Evolutionary conservation across 495 filamentous ascomycete genomes (phyloP), one percentile per base, ranked within the genome.

Genomic region (Xylaria scruposa): DNA sequence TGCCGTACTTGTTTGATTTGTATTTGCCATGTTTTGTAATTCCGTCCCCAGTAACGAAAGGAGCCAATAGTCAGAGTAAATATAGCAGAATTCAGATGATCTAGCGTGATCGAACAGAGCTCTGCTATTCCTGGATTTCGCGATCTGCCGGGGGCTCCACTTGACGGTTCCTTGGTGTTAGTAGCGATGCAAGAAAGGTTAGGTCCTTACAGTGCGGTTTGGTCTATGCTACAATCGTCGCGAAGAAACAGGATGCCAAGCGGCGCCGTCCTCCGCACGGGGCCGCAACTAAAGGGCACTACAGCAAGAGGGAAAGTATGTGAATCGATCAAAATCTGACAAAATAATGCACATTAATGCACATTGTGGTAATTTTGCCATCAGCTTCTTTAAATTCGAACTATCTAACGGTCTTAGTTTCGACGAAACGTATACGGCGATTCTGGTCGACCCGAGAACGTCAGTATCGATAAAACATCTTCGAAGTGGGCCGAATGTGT

Each of bases 71-170:
- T 7, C 19, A 61, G 63, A 40, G 31, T 19, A 67, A 54, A 67
- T 67, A 67, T 67, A 67, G 49, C 47, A 54, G 46, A 38, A 29
- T 42, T 54, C 15, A 36, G n/a, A 54, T 29, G 33, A 54, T 54
- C 64, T 67, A 67, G 64, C 64, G 47, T 67, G 64, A 54, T 42
- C 64, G 47, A 53, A 54, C n/a, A 24, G 33, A 54, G 33, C 21
- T 67, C 64, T 62, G 64, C n/a, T 40, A 40, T 67, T 67, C 47
- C 33, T 42, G 47, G 64, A 67, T 42, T 59, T 54, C 64, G 33
- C 47, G 64, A 66, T 66, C 63, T 66, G 44, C 63, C 63, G 63
- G 29, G 46, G n/a, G n/a, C 40, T 53, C 63, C 64, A 49, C 64
- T 42, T 54, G 4, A 56, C 47, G 33, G 64, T 33, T 53, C 47